Evolutionary conservation across 768 basidiomycete genomes (phyloP).

Genomic region (Suillus brevipes): DNA sequence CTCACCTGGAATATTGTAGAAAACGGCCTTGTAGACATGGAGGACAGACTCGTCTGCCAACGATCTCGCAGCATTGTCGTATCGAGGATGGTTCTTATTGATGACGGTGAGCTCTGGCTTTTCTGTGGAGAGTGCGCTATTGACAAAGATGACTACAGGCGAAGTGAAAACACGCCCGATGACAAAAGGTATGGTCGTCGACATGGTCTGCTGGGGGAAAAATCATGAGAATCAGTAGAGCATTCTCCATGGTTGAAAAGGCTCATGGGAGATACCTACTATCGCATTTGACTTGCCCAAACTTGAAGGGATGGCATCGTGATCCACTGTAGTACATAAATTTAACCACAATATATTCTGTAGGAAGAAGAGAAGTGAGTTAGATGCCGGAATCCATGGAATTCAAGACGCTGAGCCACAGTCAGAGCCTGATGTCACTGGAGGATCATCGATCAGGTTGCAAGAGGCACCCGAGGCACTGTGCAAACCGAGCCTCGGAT

Average conservation of each 20-base stretch:
- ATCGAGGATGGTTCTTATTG: background rate
- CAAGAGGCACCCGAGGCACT: background rate
- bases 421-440: too few relatives aligned
- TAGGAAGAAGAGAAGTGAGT: background rate
- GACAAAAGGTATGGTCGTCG: too few relatives aligned
- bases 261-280: background rate
- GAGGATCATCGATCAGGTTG: too few relatives aligned
- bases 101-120: background rate
- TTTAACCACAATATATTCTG: too few relatives aligned
- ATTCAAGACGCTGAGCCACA: too few relatives aligned
- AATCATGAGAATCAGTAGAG: background rate
- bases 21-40: background rate
- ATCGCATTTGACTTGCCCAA: background rate
- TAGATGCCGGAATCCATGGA: background rate
- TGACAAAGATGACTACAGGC: too few relatives aligned
- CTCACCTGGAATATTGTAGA: background rate
- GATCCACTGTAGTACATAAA: too few relatives aligned
- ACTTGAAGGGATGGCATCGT: background rate
- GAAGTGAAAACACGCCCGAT: too few relatives aligned
- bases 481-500: background rate
- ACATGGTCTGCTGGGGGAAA: background rate
- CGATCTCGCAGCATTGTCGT: background rate
- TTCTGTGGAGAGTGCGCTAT: background rate
- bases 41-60: background rate
- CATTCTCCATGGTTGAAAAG: background rate